Conservation (phyloP, 495 filamentous ascomycete genomes). For the Lepraria neglecta region DNA sequence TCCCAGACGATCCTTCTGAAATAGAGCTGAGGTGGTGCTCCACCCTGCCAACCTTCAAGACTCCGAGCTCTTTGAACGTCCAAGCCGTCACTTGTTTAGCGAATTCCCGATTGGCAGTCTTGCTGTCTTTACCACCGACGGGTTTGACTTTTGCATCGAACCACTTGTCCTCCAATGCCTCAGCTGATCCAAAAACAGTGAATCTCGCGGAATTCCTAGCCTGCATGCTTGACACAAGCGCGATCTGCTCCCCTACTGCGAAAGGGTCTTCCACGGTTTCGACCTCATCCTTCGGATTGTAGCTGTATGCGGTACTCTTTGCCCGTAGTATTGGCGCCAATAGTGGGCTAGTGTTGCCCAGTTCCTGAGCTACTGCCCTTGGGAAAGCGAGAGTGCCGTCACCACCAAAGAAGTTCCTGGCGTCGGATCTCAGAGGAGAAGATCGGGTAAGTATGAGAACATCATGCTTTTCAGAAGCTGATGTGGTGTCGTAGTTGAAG, state of each 20-base stretch:
- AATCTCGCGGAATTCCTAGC: slow-evolving; percentile 90
- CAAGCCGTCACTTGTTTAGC: slow-evolving; percentile 75
- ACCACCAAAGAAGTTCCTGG: slow-evolving; percentile 73
- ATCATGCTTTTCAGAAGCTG: slow-evolving; percentile 77
- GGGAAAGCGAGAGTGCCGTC: slow-evolving; percentile 73
- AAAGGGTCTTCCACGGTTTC: slow-evolving; percentile 72
- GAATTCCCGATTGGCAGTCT: slow-evolving; percentile 77
- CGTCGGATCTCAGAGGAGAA: slow-evolving; percentile 52
- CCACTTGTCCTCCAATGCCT: slow-evolving; percentile 84
- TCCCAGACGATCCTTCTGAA: slow-evolving; percentile 29
- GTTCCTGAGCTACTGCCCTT: slow-evolving; percentile 66
- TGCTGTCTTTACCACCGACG: slow-evolving; percentile 43
- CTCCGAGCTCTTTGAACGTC: slow-evolving; percentile 91
- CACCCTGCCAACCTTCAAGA: slow-evolving; percentile 76
- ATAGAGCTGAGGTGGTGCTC: slow-evolving; percentile 66
- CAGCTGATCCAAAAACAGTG: slow-evolving; percentile 75
- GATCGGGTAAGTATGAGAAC: slow-evolving; percentile 71
- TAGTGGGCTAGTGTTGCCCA: slow-evolving; percentile 67
- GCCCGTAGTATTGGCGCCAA: slow-evolving; percentile 76
- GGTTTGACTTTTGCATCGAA: slow-evolving; percentile 73
- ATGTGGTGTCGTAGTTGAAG: slow-evolving; percentile 81
- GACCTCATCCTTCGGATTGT: slow-evolving; percentile 85
- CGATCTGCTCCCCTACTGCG: slow-evolving; percentile 73
- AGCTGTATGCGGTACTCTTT: slow-evolving; percentile 78
- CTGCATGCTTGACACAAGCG: slow-evolving; percentile 76